Percentiles rank a stretch among this genome's conserved stretches.
Conservation (phyloP, 163 green algal genomes). For the Trebouxia gelatinosa region DNA sequence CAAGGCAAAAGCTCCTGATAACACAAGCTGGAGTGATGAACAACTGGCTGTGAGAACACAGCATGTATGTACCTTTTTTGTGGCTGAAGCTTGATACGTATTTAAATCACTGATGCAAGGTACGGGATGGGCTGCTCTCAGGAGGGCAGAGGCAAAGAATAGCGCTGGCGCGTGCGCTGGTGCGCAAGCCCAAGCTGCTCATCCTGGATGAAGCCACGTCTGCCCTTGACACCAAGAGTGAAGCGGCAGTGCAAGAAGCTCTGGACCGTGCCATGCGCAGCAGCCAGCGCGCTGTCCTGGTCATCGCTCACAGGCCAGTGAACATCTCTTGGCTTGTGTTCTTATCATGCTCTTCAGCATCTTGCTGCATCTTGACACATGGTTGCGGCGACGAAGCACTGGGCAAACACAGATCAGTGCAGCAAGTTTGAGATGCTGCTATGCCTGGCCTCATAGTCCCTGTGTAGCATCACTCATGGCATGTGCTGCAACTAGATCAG, state of each 20-base stretch:
- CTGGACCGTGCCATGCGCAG: constrained; percentile 42
- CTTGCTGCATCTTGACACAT: background rate
- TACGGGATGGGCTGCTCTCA: constrained; percentile 73
- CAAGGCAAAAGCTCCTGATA: background rate
- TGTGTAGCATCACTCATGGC: too few relatives aligned
- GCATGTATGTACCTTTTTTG: background rate
- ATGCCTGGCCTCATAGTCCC: too few relatives aligned
- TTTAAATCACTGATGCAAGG: constrained; percentile 25
- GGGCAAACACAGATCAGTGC: too few relatives aligned
- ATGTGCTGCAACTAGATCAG: too few relatives aligned
- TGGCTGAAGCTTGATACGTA: background rate
- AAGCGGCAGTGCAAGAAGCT: constrained; percentile 58
- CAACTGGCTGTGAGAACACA: background rate
- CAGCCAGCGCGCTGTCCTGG: constrained; percentile 65
- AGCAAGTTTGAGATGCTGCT: background rate
- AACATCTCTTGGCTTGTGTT: too few relatives aligned
- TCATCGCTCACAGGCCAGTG: constrained; percentile 67
- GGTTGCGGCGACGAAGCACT: background rate
- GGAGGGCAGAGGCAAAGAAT: constrained; percentile 93
- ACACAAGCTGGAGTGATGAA: background rate
- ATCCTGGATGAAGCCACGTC: constrained; percentile 89
- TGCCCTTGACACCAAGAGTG: constrained; percentile 68
- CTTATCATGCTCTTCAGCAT: background rate
- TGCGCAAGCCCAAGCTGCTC: constrained; percentile 76
- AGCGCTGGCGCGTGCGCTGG: constrained; percentile 84